Percentiles rank a stretch among this genome's conserved stretches.
These are phyloP conservation scores for Pythium brachiatum DNA, from an alignment of 352 stramenopile species.

Conservation along the genomic window DNA sequence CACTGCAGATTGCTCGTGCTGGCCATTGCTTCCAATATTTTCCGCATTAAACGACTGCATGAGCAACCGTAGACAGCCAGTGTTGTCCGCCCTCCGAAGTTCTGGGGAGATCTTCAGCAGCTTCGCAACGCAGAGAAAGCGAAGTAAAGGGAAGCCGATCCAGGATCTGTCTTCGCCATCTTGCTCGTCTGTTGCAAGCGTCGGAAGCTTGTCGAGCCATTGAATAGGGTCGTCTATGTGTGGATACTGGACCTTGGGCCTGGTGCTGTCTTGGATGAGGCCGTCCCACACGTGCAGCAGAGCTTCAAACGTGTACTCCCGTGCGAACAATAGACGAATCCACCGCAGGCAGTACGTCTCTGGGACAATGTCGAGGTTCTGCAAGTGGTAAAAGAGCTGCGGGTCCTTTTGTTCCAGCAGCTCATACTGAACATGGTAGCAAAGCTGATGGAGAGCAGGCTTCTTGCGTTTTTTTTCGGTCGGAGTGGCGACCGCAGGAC, in stretches of 20 bases:
- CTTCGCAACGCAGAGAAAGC: slow-evolving; percentile 65
- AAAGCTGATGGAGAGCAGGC: slow-evolving; percentile 60
- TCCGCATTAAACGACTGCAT: slow-evolving; percentile 57
- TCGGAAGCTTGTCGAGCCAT: slow-evolving; percentile 39
- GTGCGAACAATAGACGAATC: slow-evolving; percentile 75
- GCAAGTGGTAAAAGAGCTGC: slow-evolving; percentile 77
- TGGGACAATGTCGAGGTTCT: slow-evolving; percentile 76
- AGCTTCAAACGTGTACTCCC: slow-evolving; percentile 67
- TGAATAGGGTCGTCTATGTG: slow-evolving; percentile 32
- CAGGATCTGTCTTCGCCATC: slow-evolving; percentile 27
- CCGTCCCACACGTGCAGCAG: slow-evolving; percentile 67
- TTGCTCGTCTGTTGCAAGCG: slow-evolving; percentile 19
- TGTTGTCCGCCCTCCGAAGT: slow-evolving; percentile 59
- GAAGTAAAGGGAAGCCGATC: slow-evolving; percentile 65
- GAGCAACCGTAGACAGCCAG: slow-evolving; percentile 64
- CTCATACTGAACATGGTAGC: slow-evolving; percentile 73
- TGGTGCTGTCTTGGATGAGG: slow-evolving; percentile 48
- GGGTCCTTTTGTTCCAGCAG: slow-evolving; percentile 73
- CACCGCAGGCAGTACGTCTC: slow-evolving; percentile 83
- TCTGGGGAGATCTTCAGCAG: slow-evolving; percentile 53
- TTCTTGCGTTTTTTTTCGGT: slow-evolving; percentile 27
- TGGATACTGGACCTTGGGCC: slow-evolving; percentile 39
- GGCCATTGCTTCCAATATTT: slow-evolving; percentile 11
- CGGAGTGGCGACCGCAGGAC: slow-evolving; percentile 8
- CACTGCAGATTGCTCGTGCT: slow-evolving; percentile 19